A percentile compares a stretch with the other conserved stretches of the same genome.
These are phyloP conservation scores for Brassica napus DNA, from an alignment of 345 rosid species.

Conservation along the genomic window DNA sequence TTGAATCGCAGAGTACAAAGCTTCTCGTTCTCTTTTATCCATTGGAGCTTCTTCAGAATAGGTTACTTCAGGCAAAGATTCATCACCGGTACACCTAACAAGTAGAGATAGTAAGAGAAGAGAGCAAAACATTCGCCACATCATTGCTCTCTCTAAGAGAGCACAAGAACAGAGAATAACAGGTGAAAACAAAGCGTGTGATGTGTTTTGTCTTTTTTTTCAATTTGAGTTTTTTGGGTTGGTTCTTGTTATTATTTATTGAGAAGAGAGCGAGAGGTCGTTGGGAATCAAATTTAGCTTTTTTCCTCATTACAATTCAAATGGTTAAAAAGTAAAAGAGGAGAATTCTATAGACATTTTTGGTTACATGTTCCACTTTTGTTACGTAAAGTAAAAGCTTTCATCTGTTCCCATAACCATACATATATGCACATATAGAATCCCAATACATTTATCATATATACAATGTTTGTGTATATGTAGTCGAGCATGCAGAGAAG, in stretches of 20 bases:
- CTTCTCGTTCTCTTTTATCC: slow-evolving; percentile 64
- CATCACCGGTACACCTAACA: slow-evolving; percentile 20
- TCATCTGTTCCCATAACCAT: slow-evolving; percentile 34
- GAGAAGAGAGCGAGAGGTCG: slow-evolving; percentile 37
- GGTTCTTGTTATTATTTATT: slow-evolving; percentile 36
- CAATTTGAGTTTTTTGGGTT: slow-evolving; percentile 22
- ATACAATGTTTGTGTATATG: neutral
- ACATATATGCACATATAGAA: slow-evolving; percentile 21
- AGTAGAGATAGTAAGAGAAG: slow-evolving; percentile 37
- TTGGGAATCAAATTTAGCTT: slow-evolving; percentile 33
- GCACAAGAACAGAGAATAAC: slow-evolving; percentile 27
- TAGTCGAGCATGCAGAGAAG: slow-evolving; percentile 37
- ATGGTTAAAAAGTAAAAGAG: slow-evolving; percentile 36
- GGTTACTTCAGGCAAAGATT: slow-evolving; percentile 34
- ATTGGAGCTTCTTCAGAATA: slow-evolving; percentile 56
- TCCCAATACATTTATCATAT: slow-evolving; percentile 5
- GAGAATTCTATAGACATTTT: slow-evolving; percentile 15
- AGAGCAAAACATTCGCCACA: slow-evolving; percentile 24
- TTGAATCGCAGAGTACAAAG: slow-evolving; percentile 71
- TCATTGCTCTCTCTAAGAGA: slow-evolving; percentile 22
- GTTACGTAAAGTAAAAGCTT: slow-evolving; percentile 38
- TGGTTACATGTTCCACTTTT: slow-evolving; percentile 39
- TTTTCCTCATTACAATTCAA: slow-evolving; percentile 35
- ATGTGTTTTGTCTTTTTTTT: slow-evolving; percentile 33
- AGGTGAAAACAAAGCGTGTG: slow-evolving; percentile 36